Base-by-base conservation (phyloP, 169 alveolate species). In the Prorocentrum cordatum region DNA sequence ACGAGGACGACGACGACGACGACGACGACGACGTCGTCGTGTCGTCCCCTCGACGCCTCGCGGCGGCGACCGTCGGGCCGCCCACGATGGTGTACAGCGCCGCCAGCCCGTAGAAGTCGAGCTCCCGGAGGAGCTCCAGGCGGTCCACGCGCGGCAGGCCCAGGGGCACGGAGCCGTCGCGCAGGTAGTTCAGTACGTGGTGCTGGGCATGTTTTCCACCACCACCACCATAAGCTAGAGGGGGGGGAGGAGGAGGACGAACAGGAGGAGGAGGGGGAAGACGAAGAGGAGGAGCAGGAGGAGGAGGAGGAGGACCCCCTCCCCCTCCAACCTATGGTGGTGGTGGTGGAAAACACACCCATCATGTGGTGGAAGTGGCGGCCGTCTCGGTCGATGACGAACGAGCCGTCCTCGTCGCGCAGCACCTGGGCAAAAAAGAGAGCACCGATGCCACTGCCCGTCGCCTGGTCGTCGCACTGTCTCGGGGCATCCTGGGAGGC, bases 91-190 rank as follows among this genome's bases (percentile, higher is more conserved):
- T 38, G 39, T 75, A 75, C 54, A 75, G 47, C 32, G 86, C 71
- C 72, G 32, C 54, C 31, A 75, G 86, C 35, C 86, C 86, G 14
- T 75, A 75, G 59, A 75, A 75, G 72, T 75, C 86, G 22, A 71
- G 72, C 90, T 80, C 90, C 54, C 90, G 75, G 16, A 80, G 67
- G 18, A 80, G 68, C 54, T 80, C 90, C 27, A 80, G 58, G 22
- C 90, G 77, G 50, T 80, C 90, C 26, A 80, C 90, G n/a, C 90
- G 47, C 50, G 90, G 62, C 22, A 80, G 90, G 68, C 90, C 90
- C 14, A 77, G 54, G 18, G 87, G 87, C n/a, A 77, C 73, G 5
- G 87, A 58, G 35, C 87, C 87, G 35, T 77, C 87, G 9, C 87
- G 3, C 62, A 77, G n/a, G 73, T 77, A 58, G 73, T 77, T 77